Evolutionary conservation across 225 moss, liverwort and hornwort genomes (phyloP).

Genomic region (Lunularia cruciata): DNA sequence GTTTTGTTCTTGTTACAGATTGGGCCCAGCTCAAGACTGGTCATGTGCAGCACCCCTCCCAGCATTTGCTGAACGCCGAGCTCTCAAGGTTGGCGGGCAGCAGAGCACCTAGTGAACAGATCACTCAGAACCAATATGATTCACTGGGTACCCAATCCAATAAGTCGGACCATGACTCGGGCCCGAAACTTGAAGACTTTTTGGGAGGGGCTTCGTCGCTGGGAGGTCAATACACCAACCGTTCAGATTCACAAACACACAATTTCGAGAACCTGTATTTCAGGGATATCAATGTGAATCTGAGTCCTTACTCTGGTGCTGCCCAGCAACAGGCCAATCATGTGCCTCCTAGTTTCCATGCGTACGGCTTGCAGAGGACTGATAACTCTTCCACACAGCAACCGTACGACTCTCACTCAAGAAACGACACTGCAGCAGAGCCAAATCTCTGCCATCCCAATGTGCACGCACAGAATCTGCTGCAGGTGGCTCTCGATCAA

Average conservation of each 20-base stretch:
- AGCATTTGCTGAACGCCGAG: slow-evolving; percentile 82
- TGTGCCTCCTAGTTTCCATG: slow-evolving; percentile 92
- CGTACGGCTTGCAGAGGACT: slow-evolving; percentile 77
- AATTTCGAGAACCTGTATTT: slow-evolving; percentile 48
- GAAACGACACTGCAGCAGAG: slow-evolving; percentile 65
- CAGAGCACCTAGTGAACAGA: slow-evolving; percentile 58
- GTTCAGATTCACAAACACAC: slow-evolving; percentile 67
- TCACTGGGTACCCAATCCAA: slow-evolving; percentile 37
- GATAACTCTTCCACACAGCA: slow-evolving; percentile 63
- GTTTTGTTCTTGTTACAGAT: slow-evolving; percentile 27
- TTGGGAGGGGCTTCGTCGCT: slow-evolving; percentile 82
- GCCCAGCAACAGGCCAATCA: slow-evolving; percentile 62
- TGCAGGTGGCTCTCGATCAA: slow-evolving; percentile 90
- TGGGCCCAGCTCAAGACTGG: slow-evolving; percentile 59
- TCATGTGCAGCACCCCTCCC: slow-evolving; percentile 55
- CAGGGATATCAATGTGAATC: slow-evolving; percentile 51
- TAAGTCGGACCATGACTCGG: slow-evolving; percentile 64
- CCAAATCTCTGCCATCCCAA: slow-evolving; percentile 56
- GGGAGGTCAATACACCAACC: slow-evolving; percentile 88
- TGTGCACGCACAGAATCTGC: slow-evolving; percentile 87
- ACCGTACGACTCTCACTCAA: slow-evolving; percentile 59
- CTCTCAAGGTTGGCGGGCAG: slow-evolving; percentile 82
- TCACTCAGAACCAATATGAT: slow-evolving; percentile 69
- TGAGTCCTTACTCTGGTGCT: slow-evolving; percentile 68
- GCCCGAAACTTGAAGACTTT: slow-evolving; percentile 98